These are phyloP conservation scores for Ogataea philodendri DNA, from an alignment of 805 yeast species.

Conservation along the genomic window DNA sequence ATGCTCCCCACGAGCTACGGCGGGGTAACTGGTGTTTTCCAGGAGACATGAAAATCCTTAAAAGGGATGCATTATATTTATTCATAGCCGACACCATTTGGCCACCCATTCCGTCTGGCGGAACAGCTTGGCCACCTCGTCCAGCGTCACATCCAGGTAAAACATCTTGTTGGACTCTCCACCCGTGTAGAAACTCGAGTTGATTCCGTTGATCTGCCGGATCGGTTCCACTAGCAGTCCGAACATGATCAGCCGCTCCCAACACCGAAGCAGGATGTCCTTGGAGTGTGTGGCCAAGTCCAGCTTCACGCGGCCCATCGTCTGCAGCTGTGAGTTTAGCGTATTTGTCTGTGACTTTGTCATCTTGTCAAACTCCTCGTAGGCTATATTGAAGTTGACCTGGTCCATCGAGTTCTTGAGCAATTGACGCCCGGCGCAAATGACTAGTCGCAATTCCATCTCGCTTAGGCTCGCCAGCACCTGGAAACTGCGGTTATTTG, in stretches of 20 bases:
- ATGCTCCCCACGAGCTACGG: too few species aligned
- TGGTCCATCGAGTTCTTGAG: constrained; percentile 54
- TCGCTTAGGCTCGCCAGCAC: constrained; percentile 52
- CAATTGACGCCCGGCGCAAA: constrained; percentile 72
- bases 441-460: constrained; percentile 65
- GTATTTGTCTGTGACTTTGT: constrained; percentile 31
- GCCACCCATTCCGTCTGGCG: constrained; percentile 20
- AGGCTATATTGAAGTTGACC: constrained; percentile 75
- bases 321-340: constrained; percentile 37
- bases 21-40: constrained; percentile 11
- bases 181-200: constrained; percentile 23
- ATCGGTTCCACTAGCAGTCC: constrained; percentile 45
- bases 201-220: constrained; percentile 25
- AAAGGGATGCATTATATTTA: too few species aligned
- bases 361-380: constrained; percentile 56
- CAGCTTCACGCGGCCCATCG: constrained; percentile 40
- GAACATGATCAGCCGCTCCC: constrained; percentile 66
- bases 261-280: constrained; percentile 59
- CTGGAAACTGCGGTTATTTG: constrained; percentile 17
- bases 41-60: too few species aligned
- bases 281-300: constrained; percentile 28
- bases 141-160: constrained; percentile 50
- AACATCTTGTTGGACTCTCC: constrained; percentile 46
- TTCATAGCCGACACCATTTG: constrained; percentile 25
- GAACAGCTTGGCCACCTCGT: constrained; percentile 41